Evolutionary conservation across 139 green algal species (phyloP).

Genomic region (Mesotaenium endlicherianum): DNA sequence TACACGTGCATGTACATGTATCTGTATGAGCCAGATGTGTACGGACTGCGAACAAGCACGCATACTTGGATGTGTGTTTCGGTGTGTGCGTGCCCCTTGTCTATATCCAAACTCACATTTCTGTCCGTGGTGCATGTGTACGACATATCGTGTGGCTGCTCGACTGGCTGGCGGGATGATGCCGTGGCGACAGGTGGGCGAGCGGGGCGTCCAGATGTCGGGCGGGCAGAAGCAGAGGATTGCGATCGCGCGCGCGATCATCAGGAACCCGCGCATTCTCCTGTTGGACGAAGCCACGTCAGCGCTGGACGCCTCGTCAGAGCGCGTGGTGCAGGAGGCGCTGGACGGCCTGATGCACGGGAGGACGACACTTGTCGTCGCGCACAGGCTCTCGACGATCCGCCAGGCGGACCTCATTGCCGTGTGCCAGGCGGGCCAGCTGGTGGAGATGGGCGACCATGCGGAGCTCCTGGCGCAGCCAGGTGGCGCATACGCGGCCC

Average conservation of each 20-base stretch:
- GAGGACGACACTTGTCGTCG: constrained; percentile 91
- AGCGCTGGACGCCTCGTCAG: constrained; percentile 39
- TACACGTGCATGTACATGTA: no score
- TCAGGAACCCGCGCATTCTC: constrained; percentile 68
- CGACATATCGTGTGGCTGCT: no score
- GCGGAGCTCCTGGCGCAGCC: constrained; percentile 61
- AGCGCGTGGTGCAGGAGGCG: constrained; percentile 78
- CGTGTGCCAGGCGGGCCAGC: constrained; percentile 67
- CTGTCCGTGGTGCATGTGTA: no score
- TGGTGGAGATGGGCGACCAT: constrained; percentile 70
- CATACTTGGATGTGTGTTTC: no score
- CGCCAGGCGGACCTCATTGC: constrained; percentile 72
- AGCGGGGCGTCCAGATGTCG: constrained; percentile 60
- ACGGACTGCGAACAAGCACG: no score
- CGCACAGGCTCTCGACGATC: constrained; percentile 89
- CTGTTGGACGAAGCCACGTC: constrained; percentile 43
- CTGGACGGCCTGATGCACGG: constrained; percentile 73
- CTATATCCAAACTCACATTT: no score
- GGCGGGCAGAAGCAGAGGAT: constrained; percentile 91
- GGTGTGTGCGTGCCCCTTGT: no score
- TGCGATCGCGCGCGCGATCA: constrained; percentile 85
- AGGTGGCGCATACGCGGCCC: constrained; percentile 26
- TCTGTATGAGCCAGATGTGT: no score
- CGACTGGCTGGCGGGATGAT: no score
- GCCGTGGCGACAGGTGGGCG: constrained; percentile 55